Base-by-base conservation (phyloP, 2,329 filamentous ascomycete species). In the Trichoderma guizhouense region DNA sequence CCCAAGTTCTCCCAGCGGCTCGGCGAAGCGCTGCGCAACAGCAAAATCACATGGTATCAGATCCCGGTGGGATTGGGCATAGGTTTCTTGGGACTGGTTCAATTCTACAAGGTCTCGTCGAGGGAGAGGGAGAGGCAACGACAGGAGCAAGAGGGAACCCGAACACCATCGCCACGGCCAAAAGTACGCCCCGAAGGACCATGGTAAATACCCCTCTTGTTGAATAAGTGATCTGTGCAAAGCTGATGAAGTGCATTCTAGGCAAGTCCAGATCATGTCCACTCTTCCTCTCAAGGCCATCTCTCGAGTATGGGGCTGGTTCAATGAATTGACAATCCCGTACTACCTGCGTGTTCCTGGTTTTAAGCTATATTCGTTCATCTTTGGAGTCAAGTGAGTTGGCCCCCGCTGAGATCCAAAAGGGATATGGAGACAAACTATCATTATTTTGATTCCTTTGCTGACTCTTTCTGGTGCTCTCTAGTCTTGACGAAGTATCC, bases 181-280 rank as follows among this genome's bases (percentile, higher is more conserved):
- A 87, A 90, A 72, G 90, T 97, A 77, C 88, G 92, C 47, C 94
- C 93, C 2, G 93, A 93, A 71, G 95, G 95, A 30, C 94, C 95
- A 81, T 97, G 95, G 91, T 91, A 84, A 76, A 81, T 36, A 11
- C 15, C n/a, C 24, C 15, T 11, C 9, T 71, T 9, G n/a, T 53
- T 65, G 53, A 26, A 26, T 24, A n/a, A n/a, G 12, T 21, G 11
- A 51, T 18, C 11, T n/a, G 3, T 39, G 7, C n/a, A 47, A 53
- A 60, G 63, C 57, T 68, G 11, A 72, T 47, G 39, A 47, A 62
- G 43, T 24, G 32, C 58, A 47, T 55, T 28, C 15, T 69, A 88
- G 87, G 93, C 93, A 95, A 79, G 93, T 98, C 66, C 93, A 95
- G 79, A 89, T 98, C 80, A 97, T 98, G 92, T 97, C 94, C 8